Base-by-base conservation (phyloP, 2,329 filamentous ascomycete species). In the Aspergillus jensenii region DNA sequence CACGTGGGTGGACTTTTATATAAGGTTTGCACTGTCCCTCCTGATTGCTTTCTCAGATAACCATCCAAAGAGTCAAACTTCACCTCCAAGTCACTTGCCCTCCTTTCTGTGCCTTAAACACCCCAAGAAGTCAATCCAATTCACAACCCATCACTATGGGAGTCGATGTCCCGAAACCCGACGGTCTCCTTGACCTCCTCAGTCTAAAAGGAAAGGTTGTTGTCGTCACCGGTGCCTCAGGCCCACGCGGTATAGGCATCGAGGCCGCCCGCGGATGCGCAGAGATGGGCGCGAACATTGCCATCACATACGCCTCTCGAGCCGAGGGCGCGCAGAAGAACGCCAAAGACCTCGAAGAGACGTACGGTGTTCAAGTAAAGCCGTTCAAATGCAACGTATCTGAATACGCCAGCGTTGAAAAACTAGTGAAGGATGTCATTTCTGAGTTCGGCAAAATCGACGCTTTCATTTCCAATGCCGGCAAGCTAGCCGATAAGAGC, bases 401-500 rank as follows among this genome's bases (percentile, higher is more conserved):
- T 71, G 77, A 79, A 74, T 86, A 82, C 77, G 78, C 80, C 59
- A 79, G 78, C 66, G 83, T 84, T 58, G 75, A 84, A 71, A 74
- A 80, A 72, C 76, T 87, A 55, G 84, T 88, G 67, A 73, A 79
- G 62, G 78, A 84, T 44, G 84, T 88, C 53, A 78, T 87, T 70
- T 78, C 79, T 64, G 90, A 93, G 70, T 93, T 92, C 66, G 85
- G 85, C 74, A 82, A 86, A 76, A 82, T 88, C 68, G 85, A 88
- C 67, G 83, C 82, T 66, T 87, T 88, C 75, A 83, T 88, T 63
- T 86, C 86, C 75, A 89, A 89, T 74, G 88, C 89, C 17, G 89
- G 89, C 55, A 84, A 85, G 60, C 90, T 89, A 6, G 87, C 88
- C 65, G 82, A 88, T 76, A 79, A 78, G 54, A 88, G 88, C 58